Evolutionary conservation across 2,329 filamentous ascomycete species (phyloP).

Genomic region (Dendrostoma leiphaemia): DNA sequence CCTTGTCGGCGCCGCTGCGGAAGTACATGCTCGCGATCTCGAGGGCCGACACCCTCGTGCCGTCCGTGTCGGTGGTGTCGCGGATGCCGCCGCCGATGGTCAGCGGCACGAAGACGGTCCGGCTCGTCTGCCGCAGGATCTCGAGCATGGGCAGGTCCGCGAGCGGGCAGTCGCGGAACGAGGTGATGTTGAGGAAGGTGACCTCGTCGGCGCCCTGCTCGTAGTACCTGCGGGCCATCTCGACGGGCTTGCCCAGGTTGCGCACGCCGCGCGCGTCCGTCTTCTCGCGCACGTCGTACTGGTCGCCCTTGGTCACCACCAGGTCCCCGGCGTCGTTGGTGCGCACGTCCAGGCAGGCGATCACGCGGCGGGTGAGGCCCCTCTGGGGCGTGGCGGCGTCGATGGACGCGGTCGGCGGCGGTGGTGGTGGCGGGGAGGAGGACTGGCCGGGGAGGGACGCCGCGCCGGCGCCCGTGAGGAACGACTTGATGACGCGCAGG

Average conservation of each 20-base stretch:
- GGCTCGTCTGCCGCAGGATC: conserved; percentile 78
- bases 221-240: conserved; percentile 92
- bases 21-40: conserved; percentile 98
- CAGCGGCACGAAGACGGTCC: conserved; percentile 92
- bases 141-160: conserved; percentile 96
- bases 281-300: conserved; percentile 97
- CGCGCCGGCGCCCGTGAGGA: conserved; percentile 70
- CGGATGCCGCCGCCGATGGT: conserved; percentile 95
- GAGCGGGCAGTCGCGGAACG: conserved; percentile 91
- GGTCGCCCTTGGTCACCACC: conserved; percentile 97
- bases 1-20: conserved; percentile 94
- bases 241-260: conserved; percentile 94
- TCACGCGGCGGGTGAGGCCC: conserved; percentile 89
- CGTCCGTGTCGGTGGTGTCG: conserved; percentile 87
- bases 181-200: conserved; percentile 97
- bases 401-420: conserved; percentile 11
- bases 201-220: conserved; percentile 95
- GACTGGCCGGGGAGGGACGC: conserved; percentile 46
- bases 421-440: conserved; percentile 21
- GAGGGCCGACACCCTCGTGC: conserved; percentile 80
- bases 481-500: conserved; percentile 78
- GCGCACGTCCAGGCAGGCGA: conserved; percentile 93
- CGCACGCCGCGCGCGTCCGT: conserved; percentile 63
- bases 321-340: conserved; percentile 92
- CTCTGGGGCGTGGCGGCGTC: not conserved